Percentiles rank a stretch among this genome's conserved stretches.
Evolutionary conservation across 2,329 filamentous ascomycete species (phyloP).

Genomic region (Fusarium fujikuroi): DNA sequence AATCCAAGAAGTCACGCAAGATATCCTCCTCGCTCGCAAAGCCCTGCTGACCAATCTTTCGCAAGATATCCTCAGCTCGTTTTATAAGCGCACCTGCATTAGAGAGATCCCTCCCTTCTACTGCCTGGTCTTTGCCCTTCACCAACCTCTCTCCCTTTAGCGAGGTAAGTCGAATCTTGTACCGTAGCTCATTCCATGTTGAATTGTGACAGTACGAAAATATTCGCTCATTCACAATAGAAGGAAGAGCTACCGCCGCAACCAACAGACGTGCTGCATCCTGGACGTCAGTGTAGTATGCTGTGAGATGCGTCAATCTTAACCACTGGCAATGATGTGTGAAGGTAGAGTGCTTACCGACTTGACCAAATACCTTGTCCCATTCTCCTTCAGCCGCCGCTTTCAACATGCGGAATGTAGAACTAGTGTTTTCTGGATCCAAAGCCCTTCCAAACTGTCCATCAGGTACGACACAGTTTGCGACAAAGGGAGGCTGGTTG

Average conservation of each 20-base stretch:
- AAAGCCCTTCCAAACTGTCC: neutral
- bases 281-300: neutral
- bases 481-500: neutral
- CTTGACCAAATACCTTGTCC: neutral
- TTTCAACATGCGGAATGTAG: neutral
- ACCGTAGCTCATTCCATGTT: neutral
- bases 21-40: neutral
- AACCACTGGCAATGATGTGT: rapidly evolving
- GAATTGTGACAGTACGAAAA: neutral
- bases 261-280: neutral
- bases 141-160: neutral
- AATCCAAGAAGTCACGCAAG: neutral
- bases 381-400: neutral
- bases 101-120: neutral
- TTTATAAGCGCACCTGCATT: neutral
- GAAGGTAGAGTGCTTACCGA: neutral
- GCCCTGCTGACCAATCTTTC: neutral
- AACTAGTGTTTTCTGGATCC: neutral
- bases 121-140: neutral
- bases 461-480: neutral
- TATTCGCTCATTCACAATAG: neutral
- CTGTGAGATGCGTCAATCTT: neutral
- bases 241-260: neutral
- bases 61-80: neutral
- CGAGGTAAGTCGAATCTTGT: neutral